phyloP scores from a whole-genome alignment of 768 basidiomycete species.

The Xerocomus potaroensis region DNA sequence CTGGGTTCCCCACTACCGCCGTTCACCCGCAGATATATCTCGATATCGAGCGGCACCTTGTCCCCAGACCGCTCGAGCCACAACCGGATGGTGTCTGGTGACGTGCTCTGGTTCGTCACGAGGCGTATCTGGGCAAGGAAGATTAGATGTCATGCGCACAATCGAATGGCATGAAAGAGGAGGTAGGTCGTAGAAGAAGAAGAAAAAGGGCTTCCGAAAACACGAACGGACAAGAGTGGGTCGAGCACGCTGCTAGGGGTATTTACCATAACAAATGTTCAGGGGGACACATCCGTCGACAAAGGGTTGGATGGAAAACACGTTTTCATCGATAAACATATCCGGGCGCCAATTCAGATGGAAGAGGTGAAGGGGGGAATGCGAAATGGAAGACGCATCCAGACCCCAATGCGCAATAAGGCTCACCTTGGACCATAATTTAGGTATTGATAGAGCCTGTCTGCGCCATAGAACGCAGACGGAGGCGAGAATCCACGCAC shows the following conservation, averaged over 20 bases:
- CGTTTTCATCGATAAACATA: slow-evolving; percentile 14
- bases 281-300: background rate
- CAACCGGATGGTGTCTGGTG: slow-evolving; percentile 74
- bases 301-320: slow-evolving; percentile 4
- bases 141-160: background rate
- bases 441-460: slow-evolving; percentile 61
- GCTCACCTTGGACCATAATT: slow-evolving; percentile 74
- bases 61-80: slow-evolving; percentile 80
- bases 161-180: background rate
- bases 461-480: slow-evolving; percentile 67
- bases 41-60: slow-evolving; percentile 70
- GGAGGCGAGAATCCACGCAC: slow-evolving; percentile 70
- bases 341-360: slow-evolving; percentile 15
- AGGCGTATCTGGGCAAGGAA: slow-evolving; percentile 57
- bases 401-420: background rate
- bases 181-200: background rate
- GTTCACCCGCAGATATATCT: slow-evolving; percentile 65
- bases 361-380: too few relatives aligned
- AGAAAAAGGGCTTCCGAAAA: background rate
- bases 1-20: slow-evolving; percentile 22
- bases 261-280: slow-evolving; percentile 1
- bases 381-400: too few relatives aligned
- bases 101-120: slow-evolving; percentile 61
- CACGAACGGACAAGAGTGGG: background rate
- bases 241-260: background rate